Conservation (phyloP, 2,329 filamentous ascomycete species). For the Elsinoe perseae region DNA sequence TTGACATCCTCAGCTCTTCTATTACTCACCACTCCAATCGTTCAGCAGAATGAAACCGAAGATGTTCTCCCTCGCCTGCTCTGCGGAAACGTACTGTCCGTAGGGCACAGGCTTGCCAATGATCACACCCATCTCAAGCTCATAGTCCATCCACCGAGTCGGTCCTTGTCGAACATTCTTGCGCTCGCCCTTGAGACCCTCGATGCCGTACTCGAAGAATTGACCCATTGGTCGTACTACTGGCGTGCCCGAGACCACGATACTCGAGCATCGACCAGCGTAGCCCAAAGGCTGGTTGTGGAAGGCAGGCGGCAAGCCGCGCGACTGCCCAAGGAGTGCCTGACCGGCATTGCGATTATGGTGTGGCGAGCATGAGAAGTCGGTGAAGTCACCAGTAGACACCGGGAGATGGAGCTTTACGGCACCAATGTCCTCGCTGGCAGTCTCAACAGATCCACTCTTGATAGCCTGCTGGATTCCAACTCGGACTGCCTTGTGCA, state of each 20-base stretch:
- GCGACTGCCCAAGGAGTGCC: slow-evolving; percentile 33
- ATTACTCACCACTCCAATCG: slow-evolving; percentile 47
- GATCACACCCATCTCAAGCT: slow-evolving; percentile 43
- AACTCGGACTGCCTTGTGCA: slow-evolving; percentile 33
- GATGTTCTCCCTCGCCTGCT: slow-evolving; percentile 45
- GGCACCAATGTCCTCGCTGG: slow-evolving; percentile 32
- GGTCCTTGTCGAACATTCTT: slow-evolving; percentile 43
- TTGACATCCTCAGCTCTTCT: neutral
- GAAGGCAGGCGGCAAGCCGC: slow-evolving; percentile 39
- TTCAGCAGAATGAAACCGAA: slow-evolving; percentile 58
- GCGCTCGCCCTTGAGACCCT: slow-evolving; percentile 37
- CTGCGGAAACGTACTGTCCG: slow-evolving; percentile 35
- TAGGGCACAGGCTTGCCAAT: slow-evolving; percentile 36
- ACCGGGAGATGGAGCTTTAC: slow-evolving; percentile 50
- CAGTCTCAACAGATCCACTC: slow-evolving; percentile 23
- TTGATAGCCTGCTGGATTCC: slow-evolving; percentile 34
- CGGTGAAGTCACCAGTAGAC: slow-evolving; percentile 49
- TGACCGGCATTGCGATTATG: slow-evolving; percentile 46
- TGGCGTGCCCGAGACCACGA: slow-evolving; percentile 43
- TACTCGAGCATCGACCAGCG: slow-evolving; percentile 47
- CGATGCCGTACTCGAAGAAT: slow-evolving; percentile 25
- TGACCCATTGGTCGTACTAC: slow-evolving; percentile 44
- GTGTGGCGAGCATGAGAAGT: slow-evolving; percentile 49
- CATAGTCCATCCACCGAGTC: slow-evolving; percentile 39
- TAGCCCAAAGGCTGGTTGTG: slow-evolving; percentile 46